These are phyloP conservation scores for Plectosphaerella sp. DNA, from an alignment of 2,329 filamentous ascomycete genomes.

Conservation along the genomic window DNA sequence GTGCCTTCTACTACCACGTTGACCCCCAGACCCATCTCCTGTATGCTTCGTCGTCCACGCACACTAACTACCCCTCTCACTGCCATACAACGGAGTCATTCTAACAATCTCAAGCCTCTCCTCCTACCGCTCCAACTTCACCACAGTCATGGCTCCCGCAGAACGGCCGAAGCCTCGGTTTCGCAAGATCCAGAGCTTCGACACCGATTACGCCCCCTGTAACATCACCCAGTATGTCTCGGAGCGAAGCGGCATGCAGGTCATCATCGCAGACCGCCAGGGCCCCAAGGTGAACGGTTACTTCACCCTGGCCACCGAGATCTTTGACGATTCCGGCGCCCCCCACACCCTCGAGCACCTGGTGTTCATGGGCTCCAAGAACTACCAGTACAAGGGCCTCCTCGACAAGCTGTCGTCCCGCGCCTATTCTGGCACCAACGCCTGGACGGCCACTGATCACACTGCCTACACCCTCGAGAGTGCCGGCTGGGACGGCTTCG, in stretches of 20 bases:
- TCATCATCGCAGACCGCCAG: conserved; percentile 85
- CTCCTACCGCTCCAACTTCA: not conserved
- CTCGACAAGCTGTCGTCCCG: conserved; percentile 91
- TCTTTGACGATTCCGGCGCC: conserved; percentile 93
- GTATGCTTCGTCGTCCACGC: not conserved
- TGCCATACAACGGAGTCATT: not conserved
- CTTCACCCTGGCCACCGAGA: conserved; percentile 94
- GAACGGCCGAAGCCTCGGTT: conserved; percentile 55
- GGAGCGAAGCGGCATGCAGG: conserved; percentile 87
- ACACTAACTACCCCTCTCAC: not conserved
- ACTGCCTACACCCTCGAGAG: conserved; percentile 95
- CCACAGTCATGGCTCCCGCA: conserved; percentile 49
- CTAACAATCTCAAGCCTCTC: not conserved
- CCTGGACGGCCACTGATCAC: conserved; percentile 95
- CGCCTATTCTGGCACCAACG: conserved; percentile 91
- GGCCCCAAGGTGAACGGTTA: conserved; percentile 95
- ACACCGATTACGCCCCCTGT: conserved; percentile 84
- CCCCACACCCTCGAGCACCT: conserved; percentile 83
- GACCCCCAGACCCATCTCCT: too few relatives aligned
- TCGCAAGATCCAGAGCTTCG: conserved; percentile 79
- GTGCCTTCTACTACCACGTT: too few relatives aligned
- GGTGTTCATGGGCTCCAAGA: conserved; percentile 87
- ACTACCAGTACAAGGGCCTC: conserved; percentile 90
- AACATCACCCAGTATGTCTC: conserved; percentile 95
- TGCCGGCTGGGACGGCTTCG: conserved; percentile 95